Evolutionary conservation across 2,329 filamentous ascomycete genomes (phyloP).

Genomic region (Alternaria tenuissima): DNA sequence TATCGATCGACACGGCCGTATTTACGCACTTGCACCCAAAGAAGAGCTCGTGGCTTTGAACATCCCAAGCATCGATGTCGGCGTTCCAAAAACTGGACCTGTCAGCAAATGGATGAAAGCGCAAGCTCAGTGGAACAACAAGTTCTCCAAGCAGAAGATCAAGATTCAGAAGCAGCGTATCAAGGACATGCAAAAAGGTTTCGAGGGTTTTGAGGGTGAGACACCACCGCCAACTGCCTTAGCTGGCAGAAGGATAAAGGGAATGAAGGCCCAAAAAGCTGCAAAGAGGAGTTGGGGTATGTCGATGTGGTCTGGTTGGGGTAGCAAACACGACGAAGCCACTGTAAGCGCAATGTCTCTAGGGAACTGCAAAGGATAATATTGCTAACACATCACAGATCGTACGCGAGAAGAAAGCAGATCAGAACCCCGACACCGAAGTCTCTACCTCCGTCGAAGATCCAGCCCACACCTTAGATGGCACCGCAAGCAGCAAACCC

Average conservation of each 20-base stretch:
- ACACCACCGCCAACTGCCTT: slow-evolving; percentile 83
- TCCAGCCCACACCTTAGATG: slow-evolving; percentile 41
- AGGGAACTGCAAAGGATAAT: slow-evolving; percentile 1
- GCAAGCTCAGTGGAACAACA: slow-evolving; percentile 76
- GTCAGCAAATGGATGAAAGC: slow-evolving; percentile 83
- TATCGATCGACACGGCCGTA: slow-evolving; percentile 78
- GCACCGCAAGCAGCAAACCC: slow-evolving; percentile 33
- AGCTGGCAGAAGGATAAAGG: slow-evolving; percentile 70
- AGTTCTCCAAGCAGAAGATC: slow-evolving; percentile 73
- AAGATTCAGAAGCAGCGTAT: slow-evolving; percentile 77
- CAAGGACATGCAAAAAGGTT: slow-evolving; percentile 75
- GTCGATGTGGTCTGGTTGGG: slow-evolving; percentile 86
- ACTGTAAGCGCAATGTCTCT: slow-evolving; percentile 60
- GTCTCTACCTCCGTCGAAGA: slow-evolving; percentile 40
- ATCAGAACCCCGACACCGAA: slow-evolving; percentile 29
- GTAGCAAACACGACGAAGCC: slow-evolving; percentile 84
- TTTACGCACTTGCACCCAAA: slow-evolving; percentile 71
- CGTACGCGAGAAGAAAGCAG: slow-evolving; percentile 44
- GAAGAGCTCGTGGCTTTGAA: slow-evolving; percentile 72
- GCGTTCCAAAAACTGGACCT: slow-evolving; percentile 79
- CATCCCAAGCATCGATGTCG: slow-evolving; percentile 71
- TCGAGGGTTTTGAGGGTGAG: slow-evolving; percentile 75
- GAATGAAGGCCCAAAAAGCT: slow-evolving; percentile 58
- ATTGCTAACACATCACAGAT: slow-evolving; percentile 34
- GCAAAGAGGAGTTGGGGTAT: slow-evolving; percentile 77